A percentile compares a stretch with the other conserved stretches of the same genome.
Conservation (phyloP, 78 protist species). For the Monosiga brevicollis region DNA sequence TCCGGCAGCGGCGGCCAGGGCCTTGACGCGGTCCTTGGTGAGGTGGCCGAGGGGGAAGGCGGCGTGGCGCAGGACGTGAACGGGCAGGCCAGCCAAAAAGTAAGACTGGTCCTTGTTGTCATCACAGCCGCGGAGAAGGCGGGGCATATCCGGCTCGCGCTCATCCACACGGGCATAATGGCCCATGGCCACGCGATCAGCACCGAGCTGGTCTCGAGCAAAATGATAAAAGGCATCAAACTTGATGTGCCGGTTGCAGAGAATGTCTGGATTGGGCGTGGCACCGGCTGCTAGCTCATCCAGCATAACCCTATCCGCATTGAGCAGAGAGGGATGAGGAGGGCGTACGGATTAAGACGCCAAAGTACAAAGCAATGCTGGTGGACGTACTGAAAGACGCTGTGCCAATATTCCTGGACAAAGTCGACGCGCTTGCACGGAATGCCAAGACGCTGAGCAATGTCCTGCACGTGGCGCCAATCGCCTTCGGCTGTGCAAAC, state of each 20-base stretch:
- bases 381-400: constrained; percentile 12
- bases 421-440: constrained; percentile 9
- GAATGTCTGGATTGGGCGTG: constrained; percentile 46
- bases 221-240: constrained; percentile 7
- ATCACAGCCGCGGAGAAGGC: constrained; percentile 5
- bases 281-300: neutral
- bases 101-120: constrained; percentile 25
- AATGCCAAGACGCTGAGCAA: constrained; percentile 19
- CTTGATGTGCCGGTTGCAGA: constrained; percentile 36
- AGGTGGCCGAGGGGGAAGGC: constrained; percentile 26
- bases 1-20: neutral
- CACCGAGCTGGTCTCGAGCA: neutral
- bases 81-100: constrained; percentile 5
- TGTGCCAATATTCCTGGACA: constrained; percentile 36
- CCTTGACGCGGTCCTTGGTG: neutral
- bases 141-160: neutral
- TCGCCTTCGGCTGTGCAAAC: constrained; percentile 19
- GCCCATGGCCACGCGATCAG: constrained; percentile 22
- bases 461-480: neutral
- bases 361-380: neutral
- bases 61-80: neutral
- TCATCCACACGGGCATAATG: constrained; percentile 5
- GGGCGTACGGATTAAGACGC: neutral
- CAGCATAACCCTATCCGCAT: neutral
- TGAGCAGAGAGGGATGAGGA: neutral